These are phyloP conservation scores for Lipomyces sp. DNA, from an alignment of 805 yeast species.

Conservation along the genomic window DNA sequence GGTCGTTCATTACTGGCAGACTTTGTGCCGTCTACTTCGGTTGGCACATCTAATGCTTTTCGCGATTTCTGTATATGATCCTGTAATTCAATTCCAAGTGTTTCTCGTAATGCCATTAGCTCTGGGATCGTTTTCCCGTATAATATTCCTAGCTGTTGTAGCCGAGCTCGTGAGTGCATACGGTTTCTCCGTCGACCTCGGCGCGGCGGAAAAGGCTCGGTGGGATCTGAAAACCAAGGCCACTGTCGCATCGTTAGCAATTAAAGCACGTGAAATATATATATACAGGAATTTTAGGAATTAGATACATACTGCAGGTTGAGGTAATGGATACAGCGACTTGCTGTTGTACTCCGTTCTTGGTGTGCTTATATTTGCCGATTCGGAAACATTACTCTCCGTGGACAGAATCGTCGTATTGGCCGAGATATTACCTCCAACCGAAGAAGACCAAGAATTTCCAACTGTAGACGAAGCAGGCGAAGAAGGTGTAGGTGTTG, in stretches of 20 bases:
- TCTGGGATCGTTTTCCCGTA: background rate
- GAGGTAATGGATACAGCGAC: slow-evolving; percentile 1
- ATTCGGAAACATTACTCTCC: background rate
- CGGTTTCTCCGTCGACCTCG: slow-evolving; percentile 10
- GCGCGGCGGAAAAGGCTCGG: slow-evolving; percentile 18
- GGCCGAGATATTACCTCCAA: slow-evolving; percentile 1
- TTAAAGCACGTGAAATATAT: background rate
- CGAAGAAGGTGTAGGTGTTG: background rate
- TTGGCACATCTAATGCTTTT: background rate
- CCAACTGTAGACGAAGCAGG: slow-evolving; percentile 1
- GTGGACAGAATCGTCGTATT: background rate
- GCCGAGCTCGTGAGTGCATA: slow-evolving; percentile 19
- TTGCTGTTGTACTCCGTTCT: background rate
- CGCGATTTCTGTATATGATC: slow-evolving; percentile 4
- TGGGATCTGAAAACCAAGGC: slow-evolving; percentile 30
- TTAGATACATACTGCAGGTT: background rate
- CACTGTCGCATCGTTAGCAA: slow-evolving; percentile 4
- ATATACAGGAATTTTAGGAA: background rate
- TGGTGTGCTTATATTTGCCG: background rate
- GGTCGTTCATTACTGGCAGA: background rate
- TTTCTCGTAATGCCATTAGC: background rate
- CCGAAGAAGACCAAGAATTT: slow-evolving; percentile 5
- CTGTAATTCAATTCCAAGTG: background rate
- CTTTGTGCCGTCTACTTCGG: background rate
- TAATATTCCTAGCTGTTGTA: slow-evolving; percentile 17